Evolutionary conservation across 352 stramenopile species (phyloP).

Genomic region (Pythium oligandrum): DNA sequence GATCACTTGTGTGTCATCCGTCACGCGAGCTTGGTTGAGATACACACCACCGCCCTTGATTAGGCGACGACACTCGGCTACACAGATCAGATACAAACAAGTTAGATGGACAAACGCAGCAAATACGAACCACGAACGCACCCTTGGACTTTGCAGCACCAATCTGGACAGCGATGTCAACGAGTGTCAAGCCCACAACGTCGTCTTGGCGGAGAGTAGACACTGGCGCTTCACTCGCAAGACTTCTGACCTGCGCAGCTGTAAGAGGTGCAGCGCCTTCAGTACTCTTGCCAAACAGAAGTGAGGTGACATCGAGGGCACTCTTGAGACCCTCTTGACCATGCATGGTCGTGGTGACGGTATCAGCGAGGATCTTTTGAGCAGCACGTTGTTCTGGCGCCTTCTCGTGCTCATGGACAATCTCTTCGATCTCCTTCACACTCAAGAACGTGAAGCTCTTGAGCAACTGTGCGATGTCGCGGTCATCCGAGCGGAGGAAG

Average conservation of each 20-base stretch:
- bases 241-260: conserved; percentile 56
- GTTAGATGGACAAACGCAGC: background rate
- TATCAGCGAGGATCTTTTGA: conserved; percentile 64
- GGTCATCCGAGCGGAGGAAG: conserved; percentile 85
- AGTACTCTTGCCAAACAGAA: conserved; percentile 66
- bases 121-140: conserved; percentile 10
- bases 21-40: conserved; percentile 88
- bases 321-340: conserved; percentile 74
- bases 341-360: conserved; percentile 93
- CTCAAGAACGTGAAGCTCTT: conserved; percentile 98
- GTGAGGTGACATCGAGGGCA: conserved; percentile 52
- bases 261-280: conserved; percentile 37
- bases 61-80: conserved; percentile 91
- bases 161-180: conserved; percentile 90
- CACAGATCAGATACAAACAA: background rate
- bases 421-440: conserved; percentile 89
- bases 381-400: conserved; percentile 75
- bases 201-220: conserved; percentile 34
- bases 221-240: conserved; percentile 64
- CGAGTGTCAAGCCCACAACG: conserved; percentile 69
- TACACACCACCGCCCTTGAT: conserved; percentile 95
- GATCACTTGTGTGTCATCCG: conserved; percentile 34
- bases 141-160: conserved; percentile 91
- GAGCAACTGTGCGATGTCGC: conserved; percentile 94
- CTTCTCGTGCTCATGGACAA: conserved; percentile 75